Evolutionary conservation across 148 eudicot genomes (phyloP).

Genomic region (Rhododendron vialii): DNA sequence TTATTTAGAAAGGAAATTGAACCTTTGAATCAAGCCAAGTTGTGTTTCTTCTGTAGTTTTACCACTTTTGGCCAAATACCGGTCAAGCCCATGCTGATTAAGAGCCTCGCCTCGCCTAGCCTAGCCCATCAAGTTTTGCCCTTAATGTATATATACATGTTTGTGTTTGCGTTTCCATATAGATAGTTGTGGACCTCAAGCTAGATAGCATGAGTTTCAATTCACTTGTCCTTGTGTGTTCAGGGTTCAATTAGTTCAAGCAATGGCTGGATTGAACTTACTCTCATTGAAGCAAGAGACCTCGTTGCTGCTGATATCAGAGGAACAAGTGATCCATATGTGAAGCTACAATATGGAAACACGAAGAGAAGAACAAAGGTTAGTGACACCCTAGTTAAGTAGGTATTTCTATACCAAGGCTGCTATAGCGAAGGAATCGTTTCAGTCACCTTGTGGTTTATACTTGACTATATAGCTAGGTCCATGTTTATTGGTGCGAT

Average conservation of each 20-base stretch:
- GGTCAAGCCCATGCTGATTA: too few species aligned
- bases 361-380: conserved; percentile 80
- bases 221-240: conserved; percentile 3
- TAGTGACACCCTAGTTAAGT: neutral
- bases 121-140: too few species aligned
- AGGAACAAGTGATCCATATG: conserved; percentile 98
- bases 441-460: neutral
- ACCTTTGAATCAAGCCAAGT: too few species aligned
- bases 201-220: neutral
- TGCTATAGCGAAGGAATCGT: too few species aligned
- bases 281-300: conserved; percentile 74
- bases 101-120: too few species aligned
- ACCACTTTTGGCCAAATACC: too few species aligned
- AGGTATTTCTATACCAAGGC: too few species aligned
- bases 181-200: neutral
- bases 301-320: conserved; percentile 91
- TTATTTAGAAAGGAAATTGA: too few species aligned
- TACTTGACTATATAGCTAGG: neutral
- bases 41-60: too few species aligned
- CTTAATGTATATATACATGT: neutral
- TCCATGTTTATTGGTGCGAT: too few species aligned
- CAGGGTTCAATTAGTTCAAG: conserved; percentile 39
- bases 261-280: conserved; percentile 72
- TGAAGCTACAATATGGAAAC: conserved; percentile 77
- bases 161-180: neutral